These are phyloP conservation scores for Acanthamoeba triangularis DNA, from an alignment of 208 protist species.

Conservation along the genomic window DNA sequence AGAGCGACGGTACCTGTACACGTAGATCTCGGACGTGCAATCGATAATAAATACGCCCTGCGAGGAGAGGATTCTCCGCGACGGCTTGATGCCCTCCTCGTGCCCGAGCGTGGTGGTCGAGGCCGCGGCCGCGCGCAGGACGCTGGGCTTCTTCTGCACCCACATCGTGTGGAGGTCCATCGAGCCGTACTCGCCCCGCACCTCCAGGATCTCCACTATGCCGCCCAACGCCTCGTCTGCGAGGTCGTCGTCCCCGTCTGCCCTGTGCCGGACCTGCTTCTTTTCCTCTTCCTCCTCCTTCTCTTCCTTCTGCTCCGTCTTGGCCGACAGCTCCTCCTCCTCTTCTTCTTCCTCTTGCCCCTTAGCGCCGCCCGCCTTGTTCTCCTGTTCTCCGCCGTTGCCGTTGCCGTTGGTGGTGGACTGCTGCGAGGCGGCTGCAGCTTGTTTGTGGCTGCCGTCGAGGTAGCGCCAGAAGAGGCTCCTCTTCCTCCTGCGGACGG, in stretches of 20 bases:
- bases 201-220: not conserved
- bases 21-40: slow-evolving; percentile 51
- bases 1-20: not conserved
- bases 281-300: not conserved
- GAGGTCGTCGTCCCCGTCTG: not conserved
- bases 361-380: no score
- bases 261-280: not conserved
- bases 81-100: slow-evolving; percentile 14
- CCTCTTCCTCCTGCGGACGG: not conserved
- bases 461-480: slow-evolving; percentile 2
- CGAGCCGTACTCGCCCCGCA: slow-evolving; percentile 57
- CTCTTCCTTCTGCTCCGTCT: not conserved
- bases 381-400: not conserved
- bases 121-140: not conserved
- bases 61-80: not conserved
- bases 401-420: not conserved
- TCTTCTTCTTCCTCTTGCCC: no score
- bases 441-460: not conserved
- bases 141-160: not conserved
- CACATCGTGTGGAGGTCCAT: slow-evolving; percentile 59
- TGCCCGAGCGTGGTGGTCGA: not conserved
- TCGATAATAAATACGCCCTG: slow-evolving; percentile 40
- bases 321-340: not conserved
- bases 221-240: slow-evolving; percentile 28
- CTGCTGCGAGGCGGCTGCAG: not conserved